Conservation (phyloP, 108 stramenopile genomes). For the Parietichytrium sp. region DNA sequence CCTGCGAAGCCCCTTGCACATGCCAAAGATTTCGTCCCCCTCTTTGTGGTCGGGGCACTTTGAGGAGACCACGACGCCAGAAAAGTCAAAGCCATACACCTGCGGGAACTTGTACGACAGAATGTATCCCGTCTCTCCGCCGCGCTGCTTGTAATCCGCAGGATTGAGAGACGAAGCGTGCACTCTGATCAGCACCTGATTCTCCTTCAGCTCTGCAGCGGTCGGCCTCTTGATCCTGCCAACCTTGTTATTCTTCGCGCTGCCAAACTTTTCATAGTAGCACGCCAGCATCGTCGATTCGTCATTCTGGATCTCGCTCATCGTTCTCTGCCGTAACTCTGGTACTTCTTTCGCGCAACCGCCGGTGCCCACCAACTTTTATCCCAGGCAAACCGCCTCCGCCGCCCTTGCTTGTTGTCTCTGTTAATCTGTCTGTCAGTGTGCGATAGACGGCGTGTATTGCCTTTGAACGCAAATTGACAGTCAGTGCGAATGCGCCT, state of each 20-base stretch:
- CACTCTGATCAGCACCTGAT: constrained; percentile 32
- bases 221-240: neutral
- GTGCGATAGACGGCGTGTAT: no score
- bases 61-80: neutral
- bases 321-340: no score
- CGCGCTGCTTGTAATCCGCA: constrained; percentile 30
- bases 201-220: neutral
- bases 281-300: neutral
- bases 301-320: no score
- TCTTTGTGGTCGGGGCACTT: neutral
- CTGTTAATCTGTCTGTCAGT: no score
- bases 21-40: constrained; percentile 30
- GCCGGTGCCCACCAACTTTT: no score
- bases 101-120: constrained; percentile 34
- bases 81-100: constrained; percentile 37
- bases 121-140: neutral
- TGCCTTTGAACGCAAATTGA: no score
- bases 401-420: no score
- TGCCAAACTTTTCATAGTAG: neutral
- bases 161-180: constrained; percentile 8
- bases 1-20: neutral
- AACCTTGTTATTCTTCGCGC: neutral
- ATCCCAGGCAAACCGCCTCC: no score
- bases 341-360: no score
- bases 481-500: no score